Conservation (phyloP, 2,329 filamentous ascomycete genomes). For the Trichoderma brevicompactum region DNA sequence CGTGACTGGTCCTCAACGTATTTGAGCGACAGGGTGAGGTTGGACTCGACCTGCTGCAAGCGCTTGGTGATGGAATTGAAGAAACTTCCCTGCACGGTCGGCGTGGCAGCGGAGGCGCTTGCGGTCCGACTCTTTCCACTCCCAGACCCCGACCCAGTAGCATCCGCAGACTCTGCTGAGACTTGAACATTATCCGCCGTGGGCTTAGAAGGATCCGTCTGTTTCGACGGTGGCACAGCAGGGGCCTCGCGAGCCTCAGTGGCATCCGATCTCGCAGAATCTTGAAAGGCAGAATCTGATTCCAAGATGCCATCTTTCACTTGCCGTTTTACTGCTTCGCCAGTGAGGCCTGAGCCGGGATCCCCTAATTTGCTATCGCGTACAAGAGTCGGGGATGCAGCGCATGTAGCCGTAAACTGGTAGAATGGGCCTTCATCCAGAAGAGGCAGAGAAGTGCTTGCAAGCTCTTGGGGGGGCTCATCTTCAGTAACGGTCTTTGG, state of each 20-base stretch:
- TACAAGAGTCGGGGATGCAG: neutral
- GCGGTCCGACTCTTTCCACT: slow-evolving; percentile 38
- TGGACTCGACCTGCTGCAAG: slow-evolving; percentile 86
- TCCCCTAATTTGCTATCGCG: neutral
- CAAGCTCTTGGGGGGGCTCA: neutral
- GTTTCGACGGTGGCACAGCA: slow-evolving; percentile 3
- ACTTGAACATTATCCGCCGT: slow-evolving; percentile 2
- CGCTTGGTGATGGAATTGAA: slow-evolving; percentile 97
- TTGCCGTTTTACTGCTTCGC: neutral
- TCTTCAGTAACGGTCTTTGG: neutral
- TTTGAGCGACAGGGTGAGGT: slow-evolving; percentile 87
- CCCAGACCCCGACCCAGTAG: neutral
- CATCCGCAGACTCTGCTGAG: slow-evolving; percentile 1
- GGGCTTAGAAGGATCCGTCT: slow-evolving; percentile 8
- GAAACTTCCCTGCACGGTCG: slow-evolving; percentile 94
- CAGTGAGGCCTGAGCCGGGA: neutral
- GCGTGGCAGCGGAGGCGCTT: slow-evolving; percentile 50
- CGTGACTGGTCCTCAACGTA: slow-evolving; percentile 97
- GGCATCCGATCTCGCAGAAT: neutral
- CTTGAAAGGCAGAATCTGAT: neutral
- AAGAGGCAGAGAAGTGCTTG: slow-evolving; percentile 1
- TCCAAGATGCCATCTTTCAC: neutral
- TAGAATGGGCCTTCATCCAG: slow-evolving; percentile 11
- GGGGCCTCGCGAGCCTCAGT: slow-evolving; percentile 3
- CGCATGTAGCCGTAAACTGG: slow-evolving; percentile 23